Percentiles rank a stretch among this genome's conserved stretches.
phyloP scores from a whole-genome alignment of 805 yeast species.

The Blastobotrys attinorum region DNA sequence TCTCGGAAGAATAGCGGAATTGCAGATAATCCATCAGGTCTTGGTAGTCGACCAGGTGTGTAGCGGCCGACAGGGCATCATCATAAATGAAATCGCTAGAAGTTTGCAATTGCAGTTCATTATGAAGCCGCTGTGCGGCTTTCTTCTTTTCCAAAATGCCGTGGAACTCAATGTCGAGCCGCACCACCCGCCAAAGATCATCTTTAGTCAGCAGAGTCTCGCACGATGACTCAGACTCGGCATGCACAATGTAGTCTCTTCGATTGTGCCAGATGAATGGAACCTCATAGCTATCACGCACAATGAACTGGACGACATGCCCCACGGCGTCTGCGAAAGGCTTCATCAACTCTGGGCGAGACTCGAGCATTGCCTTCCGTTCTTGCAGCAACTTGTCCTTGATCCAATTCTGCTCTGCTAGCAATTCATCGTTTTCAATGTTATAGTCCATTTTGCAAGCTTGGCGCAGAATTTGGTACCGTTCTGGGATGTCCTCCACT shows the following conservation, averaged over 20 bases:
- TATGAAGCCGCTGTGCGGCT: constrained; percentile 40
- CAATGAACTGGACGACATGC: constrained; percentile 60
- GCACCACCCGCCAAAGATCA: constrained; percentile 87
- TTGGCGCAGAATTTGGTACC: constrained; percentile 72
- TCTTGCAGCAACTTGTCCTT: constrained; percentile 53
- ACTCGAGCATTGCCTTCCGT: constrained; percentile 40
- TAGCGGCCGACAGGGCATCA: constrained; percentile 48
- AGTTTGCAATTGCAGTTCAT: constrained; percentile 43
- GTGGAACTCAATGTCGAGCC: constrained; percentile 81
- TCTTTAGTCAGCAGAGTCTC: constrained; percentile 47
- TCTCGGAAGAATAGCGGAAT: constrained; percentile 56
- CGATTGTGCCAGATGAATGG: constrained; percentile 95
- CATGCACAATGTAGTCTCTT: constrained; percentile 68
- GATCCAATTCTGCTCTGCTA: constrained; percentile 73
- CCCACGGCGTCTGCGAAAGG: constrained; percentile 60
- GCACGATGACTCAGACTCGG: constrained; percentile 18
- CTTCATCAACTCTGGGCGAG: constrained; percentile 26
- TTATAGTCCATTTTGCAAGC: constrained; percentile 57
- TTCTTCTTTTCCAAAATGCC: constrained; percentile 69
- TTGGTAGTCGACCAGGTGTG: constrained; percentile 69
- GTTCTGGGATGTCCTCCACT: constrained; percentile 82
- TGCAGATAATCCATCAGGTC: constrained; percentile 79
- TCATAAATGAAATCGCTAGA: constrained; percentile 47
- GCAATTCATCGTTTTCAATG: constrained; percentile 59
- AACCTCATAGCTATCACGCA: constrained; percentile 77